A percentile compares a stretch with the other conserved stretches of the same genome.
Evolutionary conservation across 352 stramenopile species (phyloP).

Genomic region (Phytophthora citricola): DNA sequence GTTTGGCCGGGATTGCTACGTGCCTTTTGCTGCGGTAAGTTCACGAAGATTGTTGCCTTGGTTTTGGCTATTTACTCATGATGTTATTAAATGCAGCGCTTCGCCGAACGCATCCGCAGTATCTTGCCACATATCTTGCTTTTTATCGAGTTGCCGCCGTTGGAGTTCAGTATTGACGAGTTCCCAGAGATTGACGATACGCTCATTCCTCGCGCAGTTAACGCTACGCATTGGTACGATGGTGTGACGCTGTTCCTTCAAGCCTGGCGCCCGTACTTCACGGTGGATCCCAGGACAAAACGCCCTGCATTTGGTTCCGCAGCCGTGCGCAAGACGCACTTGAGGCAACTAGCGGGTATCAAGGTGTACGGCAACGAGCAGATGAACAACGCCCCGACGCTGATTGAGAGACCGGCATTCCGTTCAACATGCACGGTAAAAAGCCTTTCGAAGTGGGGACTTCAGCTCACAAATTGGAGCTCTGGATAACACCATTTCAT

Average conservation of each 20-base stretch:
- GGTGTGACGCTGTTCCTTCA: slow-evolving; percentile 88
- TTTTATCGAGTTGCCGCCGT: slow-evolving; percentile 82
- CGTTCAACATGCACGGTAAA: slow-evolving; percentile 66
- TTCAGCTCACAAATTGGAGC: slow-evolving; percentile 54
- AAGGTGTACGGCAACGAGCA: slow-evolving; percentile 56
- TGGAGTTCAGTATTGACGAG: slow-evolving; percentile 73
- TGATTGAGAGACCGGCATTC: slow-evolving; percentile 78
- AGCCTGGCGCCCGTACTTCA: slow-evolving; percentile 74
- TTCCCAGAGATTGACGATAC: slow-evolving; percentile 72
- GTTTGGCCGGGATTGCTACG: slow-evolving; percentile 85
- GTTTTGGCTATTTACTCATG: slow-evolving; percentile 8
- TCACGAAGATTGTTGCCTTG: background rate
- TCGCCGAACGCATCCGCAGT: slow-evolving; percentile 58
- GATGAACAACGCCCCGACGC: slow-evolving; percentile 58
- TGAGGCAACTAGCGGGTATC: slow-evolving; percentile 67
- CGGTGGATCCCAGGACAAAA: slow-evolving; percentile 71
- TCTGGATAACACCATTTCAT: slow-evolving; percentile 74
- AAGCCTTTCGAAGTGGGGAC: slow-evolving; percentile 53
- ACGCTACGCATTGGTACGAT: slow-evolving; percentile 93
- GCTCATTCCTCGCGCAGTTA: slow-evolving; percentile 72
- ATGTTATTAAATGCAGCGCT: slow-evolving; percentile 41
- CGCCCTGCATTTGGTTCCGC: slow-evolving; percentile 66
- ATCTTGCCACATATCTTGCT: slow-evolving; percentile 71
- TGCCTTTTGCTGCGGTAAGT: slow-evolving; percentile 75
- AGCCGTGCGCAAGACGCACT: slow-evolving; percentile 67